Evolutionary conservation across 495 filamentous ascomycete genomes (phyloP).

Genomic region (Aspergillus cavernicola): DNA sequence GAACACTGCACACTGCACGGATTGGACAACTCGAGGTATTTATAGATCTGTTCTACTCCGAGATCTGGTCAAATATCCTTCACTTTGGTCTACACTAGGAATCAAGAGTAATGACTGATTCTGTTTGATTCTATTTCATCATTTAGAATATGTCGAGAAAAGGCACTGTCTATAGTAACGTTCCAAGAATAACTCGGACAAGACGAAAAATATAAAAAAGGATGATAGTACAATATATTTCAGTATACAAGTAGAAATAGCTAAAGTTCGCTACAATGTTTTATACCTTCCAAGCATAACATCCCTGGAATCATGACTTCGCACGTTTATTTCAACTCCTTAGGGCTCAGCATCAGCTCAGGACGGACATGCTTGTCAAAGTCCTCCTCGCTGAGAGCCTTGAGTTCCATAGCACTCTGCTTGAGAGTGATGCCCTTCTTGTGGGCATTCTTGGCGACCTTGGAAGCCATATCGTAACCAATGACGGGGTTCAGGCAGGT

Average conservation of each 20-base stretch:
- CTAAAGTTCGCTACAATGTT: slow-evolving; percentile 21
- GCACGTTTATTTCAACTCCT: slow-evolving; percentile 47
- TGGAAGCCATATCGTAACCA: slow-evolving; percentile 96
- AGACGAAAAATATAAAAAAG: background rate
- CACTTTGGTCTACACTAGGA: background rate
- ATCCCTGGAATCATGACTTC: background rate
- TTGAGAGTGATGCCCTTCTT: slow-evolving; percentile 96
- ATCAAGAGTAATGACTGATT: background rate
- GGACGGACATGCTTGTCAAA: slow-evolving; percentile 88
- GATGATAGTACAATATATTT: slow-evolving; percentile 12
- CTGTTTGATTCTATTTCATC: background rate
- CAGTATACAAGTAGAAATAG: slow-evolving; percentile 18
- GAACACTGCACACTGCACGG: background rate
- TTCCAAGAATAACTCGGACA: slow-evolving; percentile 21
- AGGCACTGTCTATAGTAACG: no score
- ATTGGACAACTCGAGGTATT: slow-evolving; percentile 1
- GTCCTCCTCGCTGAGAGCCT: slow-evolving; percentile 84
- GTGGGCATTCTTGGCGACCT: slow-evolving; percentile 98
- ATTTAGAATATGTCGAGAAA: background rate
- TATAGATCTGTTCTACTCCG: slow-evolving; percentile 3
- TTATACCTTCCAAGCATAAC: slow-evolving; percentile 12
- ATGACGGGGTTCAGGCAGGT: slow-evolving; percentile 98
- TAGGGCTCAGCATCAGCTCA: slow-evolving; percentile 95
- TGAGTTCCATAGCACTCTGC: slow-evolving; percentile 88
- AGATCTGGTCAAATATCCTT: background rate